Percentiles rank a stretch among this genome's conserved stretches.
These are phyloP conservation scores for Grosmannia serpens DNA, from an alignment of 2,329 filamentous ascomycete species.

Conservation along the genomic window DNA sequence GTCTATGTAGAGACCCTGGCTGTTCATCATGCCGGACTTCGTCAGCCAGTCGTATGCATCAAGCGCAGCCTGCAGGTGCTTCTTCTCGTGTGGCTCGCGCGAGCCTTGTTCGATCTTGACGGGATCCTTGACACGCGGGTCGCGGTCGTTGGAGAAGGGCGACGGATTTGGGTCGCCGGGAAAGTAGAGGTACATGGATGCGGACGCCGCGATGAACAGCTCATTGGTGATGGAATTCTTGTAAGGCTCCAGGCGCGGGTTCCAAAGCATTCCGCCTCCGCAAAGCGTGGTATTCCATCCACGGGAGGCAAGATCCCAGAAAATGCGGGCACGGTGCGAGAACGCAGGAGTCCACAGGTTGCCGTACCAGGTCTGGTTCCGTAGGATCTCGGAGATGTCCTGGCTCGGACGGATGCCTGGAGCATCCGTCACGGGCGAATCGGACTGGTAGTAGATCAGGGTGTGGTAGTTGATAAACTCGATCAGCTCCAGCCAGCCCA, in stretches of 20 bases:
- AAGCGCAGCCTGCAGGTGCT: slow-evolving; percentile 61
- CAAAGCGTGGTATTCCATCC: slow-evolving; percentile 80
- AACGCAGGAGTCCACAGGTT: slow-evolving; percentile 64
- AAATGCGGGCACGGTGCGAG: slow-evolving; percentile 70
- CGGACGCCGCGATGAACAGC: slow-evolving; percentile 72
- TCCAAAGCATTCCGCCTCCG: slow-evolving; percentile 85
- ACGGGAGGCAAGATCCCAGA: slow-evolving; percentile 67
- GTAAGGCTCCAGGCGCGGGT: slow-evolving; percentile 54
- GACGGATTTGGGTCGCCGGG: slow-evolving; percentile 66
- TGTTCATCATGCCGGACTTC: slow-evolving; percentile 69
- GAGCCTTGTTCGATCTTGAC: slow-evolving; percentile 2
- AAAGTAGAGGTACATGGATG: slow-evolving; percentile 83
- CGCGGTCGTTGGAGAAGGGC: slow-evolving; percentile 40
- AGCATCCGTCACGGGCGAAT: not conserved
- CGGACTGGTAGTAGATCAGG: slow-evolving; percentile 40
- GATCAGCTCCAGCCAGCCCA: slow-evolving; percentile 78
- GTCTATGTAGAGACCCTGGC: slow-evolving; percentile 65
- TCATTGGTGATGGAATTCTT: slow-evolving; percentile 97
- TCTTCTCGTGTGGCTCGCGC: slow-evolving; percentile 35
- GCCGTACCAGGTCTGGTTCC: slow-evolving; percentile 57
- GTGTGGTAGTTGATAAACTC: slow-evolving; percentile 66
- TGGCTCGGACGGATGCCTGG: not conserved
- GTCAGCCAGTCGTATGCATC: slow-evolving; percentile 74
- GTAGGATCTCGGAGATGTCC: slow-evolving; percentile 20
- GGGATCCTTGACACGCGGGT: not conserved